Evolutionary conservation across 306 rosid genomes (phyloP), one percentile per base, ranked within the genome.

Genomic region (Quillaja saponaria): DNA sequence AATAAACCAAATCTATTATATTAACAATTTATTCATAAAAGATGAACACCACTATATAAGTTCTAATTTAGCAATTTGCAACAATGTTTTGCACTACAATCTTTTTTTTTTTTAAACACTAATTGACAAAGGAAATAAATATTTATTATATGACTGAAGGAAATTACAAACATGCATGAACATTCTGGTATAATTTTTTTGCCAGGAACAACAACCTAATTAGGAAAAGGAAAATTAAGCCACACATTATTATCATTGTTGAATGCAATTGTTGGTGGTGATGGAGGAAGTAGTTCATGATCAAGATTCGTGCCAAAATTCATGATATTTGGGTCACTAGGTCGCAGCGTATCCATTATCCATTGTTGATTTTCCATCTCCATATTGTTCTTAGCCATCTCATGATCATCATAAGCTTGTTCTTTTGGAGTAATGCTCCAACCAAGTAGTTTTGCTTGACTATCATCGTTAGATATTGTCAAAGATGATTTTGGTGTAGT

Each of bases 221-320:
- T n/a, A 55, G 61, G 61, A 25, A 55, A 35, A 15, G 61, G 45
- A 16, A 55, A 34, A 55, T 34, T 55, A 10, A 10, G 15, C 61
- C 61, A 55, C 41, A 55, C 15, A 55, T 16, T 17, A 55, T 15
- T 14, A 17, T n/a, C 10, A 11, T 1, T 25, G 31, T 34, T 34
- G 7, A 55, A 35, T 34, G 28, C 21, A n/a, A n/a, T n/a, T n/a
- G n/a, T n/a, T n/a, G n/a, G n/a, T 15, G 34, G 2, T 25, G 31
- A 1, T 25, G 31, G 31, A 1, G 31, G 31, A 25, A 1, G 31
- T 1, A 42, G 4, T 15, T 21, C 44, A 14, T 4, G 33, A 25
- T 56, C 61, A 13, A 34, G 44, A 15, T 56, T 56, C 31, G 44
- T 35, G 20, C 46, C 61, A 35, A 56, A 56, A 17, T 44, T 9